Evolutionary conservation across 352 stramenopile species (phyloP).

Genomic region (Phytophthora tentaculata): DNA sequence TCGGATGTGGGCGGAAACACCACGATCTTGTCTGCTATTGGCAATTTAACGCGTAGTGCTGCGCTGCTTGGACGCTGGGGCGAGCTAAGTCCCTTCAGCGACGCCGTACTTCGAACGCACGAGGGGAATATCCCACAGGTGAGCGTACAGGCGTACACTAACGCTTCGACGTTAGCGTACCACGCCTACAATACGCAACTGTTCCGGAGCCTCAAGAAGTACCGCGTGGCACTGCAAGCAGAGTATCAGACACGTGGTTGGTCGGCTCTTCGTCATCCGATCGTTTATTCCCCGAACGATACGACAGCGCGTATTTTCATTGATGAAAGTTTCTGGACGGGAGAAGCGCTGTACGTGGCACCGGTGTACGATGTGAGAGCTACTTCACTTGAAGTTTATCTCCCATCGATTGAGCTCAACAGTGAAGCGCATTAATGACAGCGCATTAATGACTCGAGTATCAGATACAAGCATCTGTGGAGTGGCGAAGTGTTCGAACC

Average conservation of each 20-base stretch:
- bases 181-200: slow-evolving; percentile 32
- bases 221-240: slow-evolving; percentile 25
- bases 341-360: slow-evolving; percentile 33
- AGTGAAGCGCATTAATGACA: slow-evolving; percentile 18
- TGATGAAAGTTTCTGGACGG: slow-evolving; percentile 35
- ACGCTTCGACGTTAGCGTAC: slow-evolving; percentile 22
- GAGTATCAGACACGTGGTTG: slow-evolving; percentile 29
- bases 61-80: slow-evolving; percentile 33
- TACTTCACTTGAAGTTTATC: slow-evolving; percentile 30
- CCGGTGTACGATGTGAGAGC: slow-evolving; percentile 33
- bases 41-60: slow-evolving; percentile 33
- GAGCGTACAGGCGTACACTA: slow-evolving; percentile 38
- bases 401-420: slow-evolving; percentile 32
- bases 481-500: slow-evolving; percentile 21
- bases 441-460: slow-evolving; percentile 5
- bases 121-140: slow-evolving; percentile 38
- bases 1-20: slow-evolving; percentile 36
- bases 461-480: slow-evolving; percentile 33
- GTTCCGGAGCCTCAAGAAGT: slow-evolving; percentile 35
- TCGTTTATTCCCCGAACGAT: slow-evolving; percentile 32
- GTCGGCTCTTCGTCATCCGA: slow-evolving; percentile 30
- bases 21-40: slow-evolving; percentile 27
- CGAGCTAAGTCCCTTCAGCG: slow-evolving; percentile 32
- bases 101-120: slow-evolving; percentile 30
- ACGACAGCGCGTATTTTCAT: slow-evolving; percentile 18